These are phyloP conservation scores for Candida ortonii DNA, from an alignment of 805 yeast species.

Conservation along the genomic window DNA sequence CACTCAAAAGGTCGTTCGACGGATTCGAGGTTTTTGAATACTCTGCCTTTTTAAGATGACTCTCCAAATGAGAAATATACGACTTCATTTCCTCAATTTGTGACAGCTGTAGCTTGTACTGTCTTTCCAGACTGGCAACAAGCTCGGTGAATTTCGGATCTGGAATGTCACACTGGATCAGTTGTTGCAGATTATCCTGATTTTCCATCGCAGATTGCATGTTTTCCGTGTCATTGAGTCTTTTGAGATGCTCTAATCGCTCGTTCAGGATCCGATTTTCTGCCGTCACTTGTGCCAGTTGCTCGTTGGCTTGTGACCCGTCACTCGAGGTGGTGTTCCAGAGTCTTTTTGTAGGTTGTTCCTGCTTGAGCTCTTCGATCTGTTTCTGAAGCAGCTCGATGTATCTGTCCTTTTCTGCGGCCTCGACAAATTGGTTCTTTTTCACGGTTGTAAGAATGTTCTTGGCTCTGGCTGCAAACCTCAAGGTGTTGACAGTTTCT, in stretches of 20 bases:
- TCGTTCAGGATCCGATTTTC: constrained; percentile 67
- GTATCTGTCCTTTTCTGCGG: constrained; percentile 44
- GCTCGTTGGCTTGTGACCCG: constrained; percentile 22
- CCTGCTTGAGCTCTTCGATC: constrained; percentile 57
- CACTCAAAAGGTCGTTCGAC: constrained; percentile 38
- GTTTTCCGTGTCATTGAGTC: constrained; percentile 50
- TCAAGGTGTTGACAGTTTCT: constrained; percentile 80
- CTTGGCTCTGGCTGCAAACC: constrained; percentile 93
- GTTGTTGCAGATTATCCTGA: constrained; percentile 57
- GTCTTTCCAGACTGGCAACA: constrained; percentile 48
- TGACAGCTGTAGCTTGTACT: constrained; percentile 42
- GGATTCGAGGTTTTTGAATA: constrained; percentile 1
- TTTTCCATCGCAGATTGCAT: constrained; percentile 45
- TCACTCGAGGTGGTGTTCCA: constrained; percentile 26
- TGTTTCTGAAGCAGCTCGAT: constrained; percentile 57
- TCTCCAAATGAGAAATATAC: constrained; percentile 59
- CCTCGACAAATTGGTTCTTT: constrained; percentile 40
- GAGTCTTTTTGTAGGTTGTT: constrained; percentile 44
- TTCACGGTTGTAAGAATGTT: constrained; percentile 72
- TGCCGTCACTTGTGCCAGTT: constrained; percentile 44
- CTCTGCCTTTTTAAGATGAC: constrained; percentile 38
- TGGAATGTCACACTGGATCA: constrained; percentile 43
- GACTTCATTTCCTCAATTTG: constrained; percentile 60
- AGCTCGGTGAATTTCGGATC: constrained; percentile 36
- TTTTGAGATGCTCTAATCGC: constrained; percentile 63